phyloP scores from a whole-genome alignment of 208 protist genomes.

The Zelonia costaricensis region DNA sequence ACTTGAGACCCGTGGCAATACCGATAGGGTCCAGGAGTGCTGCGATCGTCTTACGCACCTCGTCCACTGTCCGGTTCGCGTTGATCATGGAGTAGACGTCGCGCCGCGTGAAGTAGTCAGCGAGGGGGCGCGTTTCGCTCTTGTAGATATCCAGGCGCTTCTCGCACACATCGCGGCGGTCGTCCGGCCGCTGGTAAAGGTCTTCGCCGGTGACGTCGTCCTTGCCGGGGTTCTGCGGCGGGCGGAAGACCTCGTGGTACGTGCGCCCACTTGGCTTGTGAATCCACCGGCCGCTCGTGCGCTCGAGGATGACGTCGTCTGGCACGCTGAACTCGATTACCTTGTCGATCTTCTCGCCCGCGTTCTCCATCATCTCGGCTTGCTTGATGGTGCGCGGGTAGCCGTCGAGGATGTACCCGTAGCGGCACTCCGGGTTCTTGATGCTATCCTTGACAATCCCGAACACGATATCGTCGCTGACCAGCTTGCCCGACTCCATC shows the following conservation, averaged over 20 bases:
- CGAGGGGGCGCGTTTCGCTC: constrained; percentile 79
- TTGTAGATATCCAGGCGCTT: constrained; percentile 92
- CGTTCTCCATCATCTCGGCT: constrained; percentile 90
- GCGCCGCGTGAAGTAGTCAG: constrained; percentile 75
- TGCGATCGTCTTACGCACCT: constrained; percentile 57
- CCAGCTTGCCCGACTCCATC: constrained; percentile 84
- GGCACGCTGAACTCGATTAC: constrained; percentile 92
- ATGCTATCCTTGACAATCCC: constrained; percentile 91
- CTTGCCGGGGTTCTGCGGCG: constrained; percentile 80
- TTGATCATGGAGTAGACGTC: constrained; percentile 78
- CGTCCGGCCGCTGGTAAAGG: constrained; percentile 93
- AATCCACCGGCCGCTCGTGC: constrained; percentile 91
- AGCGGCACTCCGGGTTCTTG: constrained; percentile 72
- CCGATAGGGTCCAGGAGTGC: constrained; percentile 76
- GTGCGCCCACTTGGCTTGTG: constrained; percentile 92
- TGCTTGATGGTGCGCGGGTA: constrained; percentile 94
- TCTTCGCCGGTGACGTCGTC: constrained; percentile 95
- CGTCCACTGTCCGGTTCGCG: constrained; percentile 70
- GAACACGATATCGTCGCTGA: constrained; percentile 93
- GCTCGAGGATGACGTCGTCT: constrained; percentile 91
- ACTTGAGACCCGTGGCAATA: constrained; percentile 58
- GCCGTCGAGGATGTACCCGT: constrained; percentile 95
- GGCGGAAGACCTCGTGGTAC: constrained; percentile 93
- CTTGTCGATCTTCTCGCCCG: constrained; percentile 77
- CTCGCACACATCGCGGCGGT: constrained; percentile 87